Percentiles rank a stretch among this genome's conserved stretches.
These are phyloP conservation scores for Malus orientalis DNA, from an alignment of 306 rosid species.

Conservation along the genomic window DNA sequence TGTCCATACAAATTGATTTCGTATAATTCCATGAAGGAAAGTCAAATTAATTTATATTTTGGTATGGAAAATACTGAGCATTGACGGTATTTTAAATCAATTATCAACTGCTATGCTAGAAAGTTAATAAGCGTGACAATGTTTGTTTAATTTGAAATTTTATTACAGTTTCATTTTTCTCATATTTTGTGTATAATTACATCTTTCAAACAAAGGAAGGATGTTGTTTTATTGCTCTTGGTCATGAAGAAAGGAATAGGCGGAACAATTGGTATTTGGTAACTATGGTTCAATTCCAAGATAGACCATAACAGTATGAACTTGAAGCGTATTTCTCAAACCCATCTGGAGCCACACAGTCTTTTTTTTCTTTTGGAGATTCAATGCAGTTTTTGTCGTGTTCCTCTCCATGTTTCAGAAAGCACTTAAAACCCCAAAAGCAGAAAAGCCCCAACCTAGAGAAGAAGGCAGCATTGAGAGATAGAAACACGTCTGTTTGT, in stretches of 20 bases:
- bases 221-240: background rate
- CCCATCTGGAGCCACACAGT: background rate
- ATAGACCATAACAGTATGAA: background rate
- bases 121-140: background rate
- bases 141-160: too few relatives aligned
- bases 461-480: slow-evolving; percentile 9
- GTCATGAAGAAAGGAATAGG: background rate
- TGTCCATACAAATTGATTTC: background rate
- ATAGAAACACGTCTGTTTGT: slow-evolving; percentile 34
- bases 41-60: background rate
- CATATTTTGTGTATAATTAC: background rate
- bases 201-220: background rate
- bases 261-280: background rate
- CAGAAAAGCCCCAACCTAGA: background rate
- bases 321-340: background rate
- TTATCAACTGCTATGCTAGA: too few relatives aligned
- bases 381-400: background rate
- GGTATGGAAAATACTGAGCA: too few relatives aligned
- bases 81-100: too few relatives aligned
- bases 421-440: slow-evolving; percentile 1
- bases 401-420: slow-evolving; percentile 12
- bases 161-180: too few relatives aligned
- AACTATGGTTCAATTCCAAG: background rate
- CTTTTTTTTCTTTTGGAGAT: background rate
- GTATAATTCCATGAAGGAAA: too few relatives aligned